A percentile compares a stretch with the other conserved stretches of the same genome.
These are phyloP conservation scores for Vigna reflexopilosa DNA, from an alignment of 306 rosid genomes.

Conservation along the genomic window DNA sequence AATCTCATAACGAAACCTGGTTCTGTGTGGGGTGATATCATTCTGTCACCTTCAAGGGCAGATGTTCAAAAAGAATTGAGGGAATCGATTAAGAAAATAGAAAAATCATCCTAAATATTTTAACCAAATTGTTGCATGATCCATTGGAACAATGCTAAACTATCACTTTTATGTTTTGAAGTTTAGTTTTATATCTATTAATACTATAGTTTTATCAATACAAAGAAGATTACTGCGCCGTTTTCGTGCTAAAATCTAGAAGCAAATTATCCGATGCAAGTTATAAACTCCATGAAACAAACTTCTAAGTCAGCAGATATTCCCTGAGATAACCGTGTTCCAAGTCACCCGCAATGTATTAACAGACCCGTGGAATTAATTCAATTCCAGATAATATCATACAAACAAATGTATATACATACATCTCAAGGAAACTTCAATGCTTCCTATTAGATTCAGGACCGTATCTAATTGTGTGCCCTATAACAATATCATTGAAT, in stretches of 20 bases:
- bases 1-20: constrained; percentile 48
- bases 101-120: constrained; percentile 37
- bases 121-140: constrained; percentile 12
- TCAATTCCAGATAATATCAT: constrained; percentile 15
- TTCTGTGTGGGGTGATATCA: constrained; percentile 70
- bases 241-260: background rate
- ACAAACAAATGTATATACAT: constrained; percentile 34
- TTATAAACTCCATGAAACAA: background rate
- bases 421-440: constrained; percentile 27
- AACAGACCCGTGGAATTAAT: background rate
- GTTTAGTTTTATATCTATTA: background rate
- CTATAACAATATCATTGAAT: constrained; percentile 34
- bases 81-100: constrained; percentile 58
- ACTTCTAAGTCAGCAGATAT: constrained; percentile 3
- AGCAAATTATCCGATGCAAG: background rate
- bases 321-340: constrained; percentile 17
- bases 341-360: constrained; percentile 21
- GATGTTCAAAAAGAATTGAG: constrained; percentile 57
- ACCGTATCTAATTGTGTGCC: constrained; percentile 25
- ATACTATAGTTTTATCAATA: background rate
- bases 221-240: background rate
- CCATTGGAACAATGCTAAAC: background rate
- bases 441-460: constrained; percentile 15
- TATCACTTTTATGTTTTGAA: background rate
- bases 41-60: constrained; percentile 61